phyloP scores from a whole-genome alignment of 1,284 basidiomycete species.

The Sanghuangporus sanghuang region DNA sequence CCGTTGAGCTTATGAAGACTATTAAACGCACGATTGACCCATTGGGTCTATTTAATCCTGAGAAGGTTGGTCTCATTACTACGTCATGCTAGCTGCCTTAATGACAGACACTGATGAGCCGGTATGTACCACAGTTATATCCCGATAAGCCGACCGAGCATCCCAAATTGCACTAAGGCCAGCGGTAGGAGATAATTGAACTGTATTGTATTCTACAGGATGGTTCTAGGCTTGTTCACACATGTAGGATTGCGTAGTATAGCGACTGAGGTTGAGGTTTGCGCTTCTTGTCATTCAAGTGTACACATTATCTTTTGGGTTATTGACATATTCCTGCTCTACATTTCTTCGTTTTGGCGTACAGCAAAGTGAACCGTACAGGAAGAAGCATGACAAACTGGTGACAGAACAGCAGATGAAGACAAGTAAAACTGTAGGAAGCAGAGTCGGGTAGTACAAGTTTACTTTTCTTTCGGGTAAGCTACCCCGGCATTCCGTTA shows the following conservation, averaged over 20 bases:
- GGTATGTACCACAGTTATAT: constrained; percentile 10
- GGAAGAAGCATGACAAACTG: background rate
- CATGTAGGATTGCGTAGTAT: background rate
- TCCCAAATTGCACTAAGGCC: background rate
- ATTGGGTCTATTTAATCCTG: constrained; percentile 76
- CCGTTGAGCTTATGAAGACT: constrained; percentile 80
- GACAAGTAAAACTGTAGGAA: background rate
- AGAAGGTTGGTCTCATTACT: constrained; percentile 51
- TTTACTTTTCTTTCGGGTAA: too few relatives aligned
- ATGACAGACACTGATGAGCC: background rate
- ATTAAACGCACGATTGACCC: constrained; percentile 80
- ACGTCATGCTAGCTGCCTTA: background rate
- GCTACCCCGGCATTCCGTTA: too few relatives aligned
- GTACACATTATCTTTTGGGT: constrained; percentile 2
- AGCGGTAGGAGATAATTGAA: background rate
- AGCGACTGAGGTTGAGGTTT: background rate
- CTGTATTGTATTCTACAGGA: background rate
- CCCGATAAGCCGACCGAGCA: constrained; percentile 9
- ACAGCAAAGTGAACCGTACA: background rate
- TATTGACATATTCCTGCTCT: background rate
- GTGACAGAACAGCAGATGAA: background rate
- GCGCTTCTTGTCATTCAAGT: background rate
- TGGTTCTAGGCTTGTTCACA: background rate
- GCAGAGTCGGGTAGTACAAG: too few relatives aligned
- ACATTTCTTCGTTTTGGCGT: background rate